phyloP scores from a whole-genome alignment of 2,329 filamentous ascomycete species.

The Fusarium nelsonii region DNA sequence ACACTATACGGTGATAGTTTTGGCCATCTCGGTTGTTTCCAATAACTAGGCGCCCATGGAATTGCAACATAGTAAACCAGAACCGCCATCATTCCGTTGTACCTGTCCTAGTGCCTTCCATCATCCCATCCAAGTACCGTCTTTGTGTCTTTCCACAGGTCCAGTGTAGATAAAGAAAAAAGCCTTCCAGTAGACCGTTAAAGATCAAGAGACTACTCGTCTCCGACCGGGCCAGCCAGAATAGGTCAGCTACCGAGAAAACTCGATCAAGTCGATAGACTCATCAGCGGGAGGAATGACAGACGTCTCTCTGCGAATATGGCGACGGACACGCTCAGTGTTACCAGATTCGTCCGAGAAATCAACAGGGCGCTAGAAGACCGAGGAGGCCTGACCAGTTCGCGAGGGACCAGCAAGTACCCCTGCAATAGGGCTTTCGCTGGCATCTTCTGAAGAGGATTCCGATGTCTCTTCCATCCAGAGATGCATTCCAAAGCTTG shows the following conservation, averaged over 20 bases:
- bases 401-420: neutral
- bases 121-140: too few relatives aligned
- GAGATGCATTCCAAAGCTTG: conserved; percentile 6
- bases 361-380: neutral
- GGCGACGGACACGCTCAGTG: neutral
- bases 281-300: neutral
- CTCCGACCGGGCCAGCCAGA: neutral
- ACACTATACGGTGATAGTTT: too few relatives aligned
- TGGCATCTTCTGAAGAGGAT: neutral
- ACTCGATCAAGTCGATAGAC: neutral
- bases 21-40: neutral
- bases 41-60: neutral
- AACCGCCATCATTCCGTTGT: neutral
- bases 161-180: too few relatives aligned
- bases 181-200: neutral
- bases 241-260: neutral
- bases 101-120: neutral
- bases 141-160: neutral
- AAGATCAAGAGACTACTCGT: neutral
- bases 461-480: neutral
- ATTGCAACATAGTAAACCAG: neutral
- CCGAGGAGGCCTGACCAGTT: neutral
- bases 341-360: neutral
- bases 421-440: neutral
- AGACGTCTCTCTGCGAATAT: neutral